Evolutionary conservation across 192 early-diverging fungal genomes (phyloP).

Genomic region (Funneliformis mosseae): DNA sequence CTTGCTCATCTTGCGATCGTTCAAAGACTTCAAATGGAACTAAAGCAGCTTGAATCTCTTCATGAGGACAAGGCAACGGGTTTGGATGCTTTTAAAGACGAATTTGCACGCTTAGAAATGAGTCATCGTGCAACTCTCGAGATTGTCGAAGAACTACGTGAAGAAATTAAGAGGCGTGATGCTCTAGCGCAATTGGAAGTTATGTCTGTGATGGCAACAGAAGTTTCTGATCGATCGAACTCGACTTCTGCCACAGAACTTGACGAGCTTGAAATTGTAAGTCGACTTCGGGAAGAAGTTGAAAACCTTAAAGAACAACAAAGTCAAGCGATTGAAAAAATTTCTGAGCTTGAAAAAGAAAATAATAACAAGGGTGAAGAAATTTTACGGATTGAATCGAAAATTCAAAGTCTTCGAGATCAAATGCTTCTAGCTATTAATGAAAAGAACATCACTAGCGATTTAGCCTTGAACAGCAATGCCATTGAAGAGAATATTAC

Average conservation of each 20-base stretch:
- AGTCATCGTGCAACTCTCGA: conserved; percentile 32
- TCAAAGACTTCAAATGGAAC: conserved; percentile 30
- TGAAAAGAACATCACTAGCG: neutral
- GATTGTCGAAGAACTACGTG: conserved; percentile 33
- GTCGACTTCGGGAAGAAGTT: conserved; percentile 1
- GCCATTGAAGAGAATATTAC: neutral
- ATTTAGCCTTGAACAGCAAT: neutral
- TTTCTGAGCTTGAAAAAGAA: neutral
- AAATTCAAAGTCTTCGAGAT: conserved; percentile 1
- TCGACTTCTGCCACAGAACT: neutral
- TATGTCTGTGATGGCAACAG: conserved; percentile 4
- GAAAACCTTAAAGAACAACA: conserved; percentile 28
- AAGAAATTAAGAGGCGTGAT: conserved; percentile 33
- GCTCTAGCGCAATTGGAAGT: conserved; percentile 10
- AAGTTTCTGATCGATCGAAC: neutral
- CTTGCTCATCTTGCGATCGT: neutral
- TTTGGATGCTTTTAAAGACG: conserved; percentile 19
- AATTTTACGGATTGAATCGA: neutral
- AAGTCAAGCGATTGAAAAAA: conserved; percentile 12
- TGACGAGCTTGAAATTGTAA: conserved; percentile 20
- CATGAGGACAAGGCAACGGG: conserved; percentile 29
- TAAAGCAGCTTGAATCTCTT: conserved; percentile 25
- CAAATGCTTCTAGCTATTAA: neutral
- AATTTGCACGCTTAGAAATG: conserved; percentile 28
- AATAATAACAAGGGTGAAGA: neutral